These are phyloP conservation scores for Flammula alnicola DNA, from an alignment of 1,284 basidiomycete species.

Conservation along the genomic window DNA sequence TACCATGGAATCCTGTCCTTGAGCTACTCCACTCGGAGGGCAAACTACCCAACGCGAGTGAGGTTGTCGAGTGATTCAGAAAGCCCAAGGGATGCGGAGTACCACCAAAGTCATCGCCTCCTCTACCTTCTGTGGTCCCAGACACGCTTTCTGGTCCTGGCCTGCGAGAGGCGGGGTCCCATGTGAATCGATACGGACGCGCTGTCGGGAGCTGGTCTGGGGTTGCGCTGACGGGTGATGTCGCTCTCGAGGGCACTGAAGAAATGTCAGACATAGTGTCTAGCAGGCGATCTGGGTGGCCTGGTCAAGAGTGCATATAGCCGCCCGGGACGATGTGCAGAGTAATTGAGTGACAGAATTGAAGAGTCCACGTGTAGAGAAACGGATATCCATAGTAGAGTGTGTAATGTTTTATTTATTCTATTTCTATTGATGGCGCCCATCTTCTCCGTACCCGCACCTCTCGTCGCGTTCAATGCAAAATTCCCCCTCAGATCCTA, in stretches of 20 bases:
- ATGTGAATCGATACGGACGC: slow-evolving; percentile 67
- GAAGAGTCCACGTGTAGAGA: too few species aligned
- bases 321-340: neutral
- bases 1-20: slow-evolving; percentile 81
- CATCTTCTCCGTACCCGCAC: slow-evolving; percentile 37
- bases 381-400: too few species aligned
- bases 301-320: slow-evolving; percentile 16
- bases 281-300: slow-evolving; percentile 5
- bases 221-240: slow-evolving; percentile 48
- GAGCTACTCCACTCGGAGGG: slow-evolving; percentile 77
- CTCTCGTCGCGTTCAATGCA: slow-evolving; percentile 53
- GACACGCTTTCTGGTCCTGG: slow-evolving; percentile 69
- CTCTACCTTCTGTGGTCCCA: slow-evolving; percentile 64
- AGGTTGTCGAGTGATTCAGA: slow-evolving; percentile 44
- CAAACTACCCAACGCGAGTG: slow-evolving; percentile 48
- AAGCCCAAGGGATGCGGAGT: slow-evolving; percentile 41
- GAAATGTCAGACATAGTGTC: slow-evolving; percentile 44
- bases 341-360: too few species aligned
- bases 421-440: slow-evolving; percentile 22
- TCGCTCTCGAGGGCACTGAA: slow-evolving; percentile 49
- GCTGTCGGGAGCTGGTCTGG: slow-evolving; percentile 46
- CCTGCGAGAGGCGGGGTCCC: slow-evolving; percentile 59
- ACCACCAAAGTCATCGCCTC: slow-evolving; percentile 53
- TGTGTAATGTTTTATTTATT: slow-evolving; percentile 21
- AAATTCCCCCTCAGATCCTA: slow-evolving; percentile 54